Evolutionary conservation across 1,139 yeast genomes (phyloP).

Genomic region (Blastobotrys aristatus): DNA sequence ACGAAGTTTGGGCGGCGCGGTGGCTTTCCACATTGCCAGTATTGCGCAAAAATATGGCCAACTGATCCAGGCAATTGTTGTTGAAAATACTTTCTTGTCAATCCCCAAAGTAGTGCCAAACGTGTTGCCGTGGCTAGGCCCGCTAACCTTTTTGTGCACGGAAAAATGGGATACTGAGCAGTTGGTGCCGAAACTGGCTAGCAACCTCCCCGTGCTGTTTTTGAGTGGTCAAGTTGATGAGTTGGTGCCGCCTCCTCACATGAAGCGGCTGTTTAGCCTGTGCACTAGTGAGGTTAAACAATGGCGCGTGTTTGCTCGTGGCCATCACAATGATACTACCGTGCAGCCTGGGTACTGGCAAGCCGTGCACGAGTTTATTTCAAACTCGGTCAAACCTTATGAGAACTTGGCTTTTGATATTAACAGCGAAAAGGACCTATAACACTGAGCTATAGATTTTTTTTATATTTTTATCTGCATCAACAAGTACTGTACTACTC

Average conservation of each 20-base stretch:
- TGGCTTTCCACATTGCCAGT: constrained; percentile 72
- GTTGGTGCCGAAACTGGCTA: constrained; percentile 49
- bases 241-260: constrained; percentile 84
- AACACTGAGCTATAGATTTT: too few relatives aligned
- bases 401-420: too few relatives aligned
- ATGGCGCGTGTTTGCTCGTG: constrained; percentile 50
- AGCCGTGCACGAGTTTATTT: constrained; percentile 51
- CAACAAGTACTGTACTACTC: too few relatives aligned
- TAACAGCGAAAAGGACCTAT: too few relatives aligned
- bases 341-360: constrained; percentile 73
- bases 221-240: constrained; percentile 78
- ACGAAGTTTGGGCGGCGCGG: constrained; percentile 93
- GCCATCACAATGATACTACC: constrained; percentile 78
- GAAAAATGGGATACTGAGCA: constrained; percentile 80
- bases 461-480: too few relatives aligned
- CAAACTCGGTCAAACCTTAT: constrained; percentile 37
- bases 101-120: constrained; percentile 79
- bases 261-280: constrained; percentile 52
- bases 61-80: constrained; percentile 41
- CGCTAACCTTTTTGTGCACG: constrained; percentile 59
- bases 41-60: constrained; percentile 30
- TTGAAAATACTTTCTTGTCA: constrained; percentile 84
- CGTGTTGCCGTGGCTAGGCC: constrained; percentile 63
- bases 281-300: constrained; percentile 26
- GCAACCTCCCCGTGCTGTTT: constrained; percentile 60